Base-by-base conservation (phyloP, 192 early-diverging fungal species). In the Entomortierella parvispora region DNA sequence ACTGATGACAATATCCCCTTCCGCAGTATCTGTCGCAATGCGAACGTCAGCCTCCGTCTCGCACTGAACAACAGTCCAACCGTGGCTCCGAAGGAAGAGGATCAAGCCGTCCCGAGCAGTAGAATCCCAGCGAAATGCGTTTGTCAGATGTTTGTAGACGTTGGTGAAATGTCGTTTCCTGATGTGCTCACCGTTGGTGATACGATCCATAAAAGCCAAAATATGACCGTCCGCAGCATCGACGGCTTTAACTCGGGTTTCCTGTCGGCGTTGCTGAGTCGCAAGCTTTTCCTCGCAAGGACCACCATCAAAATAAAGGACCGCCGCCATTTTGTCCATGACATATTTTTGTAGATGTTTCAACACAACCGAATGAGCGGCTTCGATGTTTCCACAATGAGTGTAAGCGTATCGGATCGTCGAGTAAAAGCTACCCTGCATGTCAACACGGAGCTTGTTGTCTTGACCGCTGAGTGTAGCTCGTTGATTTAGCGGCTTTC, bases 21-120 rank as follows among this genome's bases (percentile, higher is more conserved):
- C 10, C 17, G 28, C 28, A n/a, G 28, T 34, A 22, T 46, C 59
- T 6, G n/a, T 15, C 29, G 45, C 46, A 33, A 62, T 62, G 18
- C 32, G 17, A n/a, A 62, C 18, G 29, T 62, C 59, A 2, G 46
- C 44, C 46, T 62, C 59, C 45, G 59, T 62, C 34, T 33, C 1
- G 37, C 33, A 58, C 28, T 37, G 18, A 22, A 26, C 2, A 3
- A 58, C 56, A 40, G 23, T 45, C 56, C 56, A 58, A 9, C 22
- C 34, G 22, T 58, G 22, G 20, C 22, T 20, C 33, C 37, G 22
- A 14, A 37, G 37, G 28, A 43, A 58, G 32, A 22, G 7, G 33
- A 22, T 37, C 6, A 58, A 15, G 17, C 23, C n/a, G 22, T 40
- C 22, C 7, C 56, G 56, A 23, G 56, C 33, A 9, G n/a, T 42